Conservation (phyloP, 2,329 filamentous ascomycete genomes). For the Aurifilum marmelostoma region DNA sequence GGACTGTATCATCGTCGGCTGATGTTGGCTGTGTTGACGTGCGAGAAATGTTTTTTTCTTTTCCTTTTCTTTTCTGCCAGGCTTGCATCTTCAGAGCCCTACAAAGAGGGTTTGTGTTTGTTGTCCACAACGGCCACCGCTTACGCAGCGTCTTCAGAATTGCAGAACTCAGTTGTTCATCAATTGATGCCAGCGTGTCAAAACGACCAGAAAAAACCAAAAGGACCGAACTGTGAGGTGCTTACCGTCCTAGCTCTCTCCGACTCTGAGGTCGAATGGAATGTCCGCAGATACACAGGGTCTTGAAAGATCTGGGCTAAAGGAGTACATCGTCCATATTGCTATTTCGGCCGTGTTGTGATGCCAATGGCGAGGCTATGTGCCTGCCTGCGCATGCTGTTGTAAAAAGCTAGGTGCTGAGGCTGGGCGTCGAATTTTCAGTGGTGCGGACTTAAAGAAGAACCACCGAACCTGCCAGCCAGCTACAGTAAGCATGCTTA, state of each 20-base stretch:
- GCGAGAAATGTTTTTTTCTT: neutral
- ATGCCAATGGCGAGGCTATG: neutral
- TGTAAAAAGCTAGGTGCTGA: neutral
- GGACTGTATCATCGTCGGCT: neutral
- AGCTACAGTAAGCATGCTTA: constrained; percentile 23
- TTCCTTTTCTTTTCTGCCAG: neutral
- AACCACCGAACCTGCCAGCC: neutral
- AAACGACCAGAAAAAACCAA: neutral
- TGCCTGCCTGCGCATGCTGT: neutral
- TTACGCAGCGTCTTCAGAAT: constrained; percentile 29
- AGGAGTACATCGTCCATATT: no score
- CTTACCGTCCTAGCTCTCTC: neutral
- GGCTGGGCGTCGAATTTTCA: neutral
- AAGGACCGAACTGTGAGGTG: neutral
- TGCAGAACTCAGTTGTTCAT: constrained; percentile 32
- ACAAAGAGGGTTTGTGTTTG: constrained; percentile 22
- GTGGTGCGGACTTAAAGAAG: neutral
- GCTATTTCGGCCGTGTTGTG: neutral
- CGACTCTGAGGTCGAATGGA: neutral
- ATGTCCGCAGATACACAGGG: no score
- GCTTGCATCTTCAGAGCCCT: constrained; percentile 23
- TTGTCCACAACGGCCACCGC: constrained; percentile 27
- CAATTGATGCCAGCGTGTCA: constrained; percentile 21
- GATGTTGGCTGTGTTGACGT: neutral
- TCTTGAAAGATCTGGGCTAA: no score